These are phyloP conservation scores for Scheffersomyces segobiensis DNA, from an alignment of 1,139 yeast species.

Conservation along the genomic window DNA sequence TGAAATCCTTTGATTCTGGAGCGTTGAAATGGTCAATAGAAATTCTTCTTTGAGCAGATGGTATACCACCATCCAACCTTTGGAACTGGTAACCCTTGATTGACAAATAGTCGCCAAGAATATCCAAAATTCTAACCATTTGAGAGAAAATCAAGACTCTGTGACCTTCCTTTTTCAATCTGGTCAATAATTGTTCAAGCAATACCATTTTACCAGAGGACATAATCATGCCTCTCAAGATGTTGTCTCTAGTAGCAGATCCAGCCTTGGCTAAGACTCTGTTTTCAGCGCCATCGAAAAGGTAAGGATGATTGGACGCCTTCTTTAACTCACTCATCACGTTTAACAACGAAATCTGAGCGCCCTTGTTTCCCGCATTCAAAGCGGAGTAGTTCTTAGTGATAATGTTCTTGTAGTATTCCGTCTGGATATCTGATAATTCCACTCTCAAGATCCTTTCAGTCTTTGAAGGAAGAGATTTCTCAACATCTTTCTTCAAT, in stretches of 20 bases:
- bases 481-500: conserved; percentile 95
- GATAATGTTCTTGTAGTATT: conserved; percentile 88
- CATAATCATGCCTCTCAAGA: conserved; percentile 90
- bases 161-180: conserved; percentile 90
- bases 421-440: conserved; percentile 91
- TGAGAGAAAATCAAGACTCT: conserved; percentile 93
- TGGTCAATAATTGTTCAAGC: conserved; percentile 80
- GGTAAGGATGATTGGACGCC: conserved; percentile 95
- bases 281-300: conserved; percentile 92
- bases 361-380: conserved; percentile 76
- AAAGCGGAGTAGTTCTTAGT: conserved; percentile 90
- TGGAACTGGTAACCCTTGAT: conserved; percentile 91
- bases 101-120: conserved; percentile 87
- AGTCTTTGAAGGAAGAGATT: conserved; percentile 90
- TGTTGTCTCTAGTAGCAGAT: conserved; percentile 71
- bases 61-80: conserved; percentile 94
- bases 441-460: conserved; percentile 95
- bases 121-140: conserved; percentile 96
- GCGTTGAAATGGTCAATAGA: conserved; percentile 97
- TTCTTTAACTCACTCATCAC: conserved; percentile 95
- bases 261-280: conserved; percentile 66
- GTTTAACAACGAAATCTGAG: conserved; percentile 81
- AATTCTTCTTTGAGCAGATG: conserved; percentile 89
- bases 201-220: conserved; percentile 98
- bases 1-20: conserved; percentile 90